Evolutionary conservation across 306 rosid species (phyloP).

Genomic region (Herpetospermum pedunculosum): DNA sequence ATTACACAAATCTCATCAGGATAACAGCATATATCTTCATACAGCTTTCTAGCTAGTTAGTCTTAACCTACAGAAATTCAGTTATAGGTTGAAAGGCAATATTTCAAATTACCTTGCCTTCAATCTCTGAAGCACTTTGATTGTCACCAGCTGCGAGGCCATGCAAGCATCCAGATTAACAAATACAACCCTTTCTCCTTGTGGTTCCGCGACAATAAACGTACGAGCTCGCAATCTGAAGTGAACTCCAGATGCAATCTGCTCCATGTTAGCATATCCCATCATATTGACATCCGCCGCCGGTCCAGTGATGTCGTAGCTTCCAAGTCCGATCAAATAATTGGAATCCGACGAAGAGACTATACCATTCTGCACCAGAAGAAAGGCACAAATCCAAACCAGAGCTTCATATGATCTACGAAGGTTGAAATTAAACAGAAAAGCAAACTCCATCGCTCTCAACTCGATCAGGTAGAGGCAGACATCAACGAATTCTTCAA

Average conservation of each 20-base stretch:
- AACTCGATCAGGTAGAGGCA: background rate
- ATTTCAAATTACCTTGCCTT: slow-evolving; percentile 59
- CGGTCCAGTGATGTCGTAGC: slow-evolving; percentile 94
- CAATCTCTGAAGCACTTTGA: slow-evolving; percentile 68
- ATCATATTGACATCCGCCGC: slow-evolving; percentile 95
- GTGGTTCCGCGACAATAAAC: slow-evolving; percentile 59
- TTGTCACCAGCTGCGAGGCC: slow-evolving; percentile 74
- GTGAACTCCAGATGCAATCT: slow-evolving; percentile 66
- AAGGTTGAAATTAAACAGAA: background rate
- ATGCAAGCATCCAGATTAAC: slow-evolving; percentile 95
- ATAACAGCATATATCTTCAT: background rate
- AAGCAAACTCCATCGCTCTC: slow-evolving; percentile 19
- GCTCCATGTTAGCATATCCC: slow-evolving; percentile 78
- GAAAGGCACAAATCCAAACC: slow-evolving; percentile 11
- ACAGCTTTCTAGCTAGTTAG: background rate
- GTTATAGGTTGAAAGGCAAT: background rate
- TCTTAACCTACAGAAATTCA: background rate
- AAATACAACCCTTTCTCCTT: slow-evolving; percentile 65
- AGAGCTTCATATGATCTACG: slow-evolving; percentile 11
- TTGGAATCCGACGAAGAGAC: slow-evolving; percentile 30
- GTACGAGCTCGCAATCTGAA: slow-evolving; percentile 74
- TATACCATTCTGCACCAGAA: slow-evolving; percentile 6
- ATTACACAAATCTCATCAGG: background rate
- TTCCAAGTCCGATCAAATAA: slow-evolving; percentile 73
- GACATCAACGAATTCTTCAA: slow-evolving; percentile 4